Evolutionary conservation across 2,329 filamentous ascomycete genomes (phyloP).

Genomic region (Falciphora oryzae): DNA sequence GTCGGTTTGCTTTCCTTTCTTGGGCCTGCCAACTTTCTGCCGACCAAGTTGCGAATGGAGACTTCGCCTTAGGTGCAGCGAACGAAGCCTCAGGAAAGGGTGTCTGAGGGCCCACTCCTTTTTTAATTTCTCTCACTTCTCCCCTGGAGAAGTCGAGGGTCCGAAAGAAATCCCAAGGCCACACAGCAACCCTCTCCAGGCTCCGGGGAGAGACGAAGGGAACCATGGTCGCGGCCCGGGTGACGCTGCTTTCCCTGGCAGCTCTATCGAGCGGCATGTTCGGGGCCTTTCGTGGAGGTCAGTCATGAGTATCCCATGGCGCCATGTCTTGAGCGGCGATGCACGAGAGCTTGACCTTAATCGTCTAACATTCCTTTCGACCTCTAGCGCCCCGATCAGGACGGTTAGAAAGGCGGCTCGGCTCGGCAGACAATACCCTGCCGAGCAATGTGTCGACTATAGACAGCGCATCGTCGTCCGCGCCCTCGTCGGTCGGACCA

Average conservation of each 20-base stretch:
- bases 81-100: neutral
- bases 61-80: neutral
- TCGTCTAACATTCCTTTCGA: neutral
- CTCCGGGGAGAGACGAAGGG: neutral
- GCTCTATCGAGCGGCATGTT: conserved; percentile 10
- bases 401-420: conserved; percentile 5
- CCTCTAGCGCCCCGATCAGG: conserved; percentile 4
- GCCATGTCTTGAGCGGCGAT: neutral
- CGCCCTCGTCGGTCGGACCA: neutral
- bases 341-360: neutral
- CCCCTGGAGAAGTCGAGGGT: neutral
- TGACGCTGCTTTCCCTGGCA: conserved; percentile 12
- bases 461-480: neutral
- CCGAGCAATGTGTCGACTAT: neutral
- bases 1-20: neutral
- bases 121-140: neutral
- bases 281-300: conserved; percentile 8
- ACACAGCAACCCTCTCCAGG: neutral
- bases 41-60: neutral
- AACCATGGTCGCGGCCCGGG: conserved; percentile 9
- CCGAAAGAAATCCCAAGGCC: neutral
- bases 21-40: neutral
- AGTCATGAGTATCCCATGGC: neutral
- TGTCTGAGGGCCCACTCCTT: neutral
- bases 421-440: neutral